Base-by-base conservation (phyloP, 768 basidiomycete genomes). In the Hygrophoropsis aurantiaca region DNA sequence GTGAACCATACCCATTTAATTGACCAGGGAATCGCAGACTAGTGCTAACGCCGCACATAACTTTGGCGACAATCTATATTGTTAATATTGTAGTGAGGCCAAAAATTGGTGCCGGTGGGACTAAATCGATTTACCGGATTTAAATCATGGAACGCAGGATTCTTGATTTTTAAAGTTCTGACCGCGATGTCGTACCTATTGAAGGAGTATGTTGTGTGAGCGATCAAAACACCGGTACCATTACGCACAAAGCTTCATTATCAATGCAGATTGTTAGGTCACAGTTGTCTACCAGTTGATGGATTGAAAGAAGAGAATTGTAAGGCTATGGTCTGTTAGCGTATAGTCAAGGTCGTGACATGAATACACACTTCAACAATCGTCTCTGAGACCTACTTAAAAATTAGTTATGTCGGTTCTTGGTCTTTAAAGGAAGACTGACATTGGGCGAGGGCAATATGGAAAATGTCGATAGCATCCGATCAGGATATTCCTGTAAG, bases 11-110 rank as follows among this genome's bases (percentile, higher is more conserved):
- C 87, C 90, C 90, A 59, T 94, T 94, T 46, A 94, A 71, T 64
- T 94, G 92, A 24, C 92, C 92, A n/a, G 93, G 90, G 75, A 94
- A 93, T 33, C 92, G 85, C 48, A 94, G 72, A 57, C 89, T 89
- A 2, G 93, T 95, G 60, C 89, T 94, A 40, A 94, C 85, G 39
- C 95, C 95, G 51, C 89, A 88, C 91, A 98, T 95, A 30, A 95
- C 92, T 61, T 84, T 85, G 1, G 93, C 78, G 41, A 97, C 82
- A 30, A 95, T 69, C 81, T 84, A 49, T 3, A 37, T 32, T 42
- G 46, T 16, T 42, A 35, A 30, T 19, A 33, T 19, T 39, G 18
- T 44, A n/a, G n/a, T 23, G 13, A 43, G 33, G n/a, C n/a, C 9
- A 24, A 43, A 21, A 3, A 34, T 10, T 38, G 23, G n/a, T n/a